A percentile compares a stretch with the other conserved stretches of the same genome.
These are phyloP conservation scores for Psilocybe subaeruginosa DNA, from an alignment of 768 basidiomycete species.

Conservation along the genomic window DNA sequence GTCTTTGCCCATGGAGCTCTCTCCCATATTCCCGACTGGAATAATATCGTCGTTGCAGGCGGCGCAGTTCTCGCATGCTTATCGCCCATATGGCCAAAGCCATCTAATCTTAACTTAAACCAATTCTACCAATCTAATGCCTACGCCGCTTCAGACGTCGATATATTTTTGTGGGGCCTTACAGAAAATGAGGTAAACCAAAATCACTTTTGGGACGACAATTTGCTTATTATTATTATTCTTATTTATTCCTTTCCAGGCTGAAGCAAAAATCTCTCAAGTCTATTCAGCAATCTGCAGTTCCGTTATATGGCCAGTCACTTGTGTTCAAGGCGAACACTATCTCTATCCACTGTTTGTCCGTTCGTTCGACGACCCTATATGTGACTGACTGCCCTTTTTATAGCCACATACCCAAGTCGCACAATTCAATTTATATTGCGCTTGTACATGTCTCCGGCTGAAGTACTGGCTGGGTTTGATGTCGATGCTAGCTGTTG, in stretches of 20 bases:
- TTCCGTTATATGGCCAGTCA: conserved; percentile 52
- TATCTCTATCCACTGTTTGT: conserved; percentile 48
- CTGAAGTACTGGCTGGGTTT: conserved; percentile 53
- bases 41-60: conserved; percentile 49
- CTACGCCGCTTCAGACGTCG: conserved; percentile 48
- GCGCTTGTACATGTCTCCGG: conserved; percentile 49
- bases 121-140: conserved; percentile 37
- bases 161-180: conserved; percentile 49
- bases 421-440: conserved; percentile 51
- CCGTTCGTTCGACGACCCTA: not conserved
- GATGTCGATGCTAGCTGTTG: conserved; percentile 52
- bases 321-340: conserved; percentile 51
- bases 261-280: conserved; percentile 43
- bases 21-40: conserved; percentile 43
- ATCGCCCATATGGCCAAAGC: conserved; percentile 24
- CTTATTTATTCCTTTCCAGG: conserved; percentile 22
- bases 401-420: not conserved
- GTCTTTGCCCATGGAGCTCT: conserved; percentile 50
- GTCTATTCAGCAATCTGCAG: conserved; percentile 50
- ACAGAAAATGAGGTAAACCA: conserved; percentile 18
- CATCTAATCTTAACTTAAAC: conserved; percentile 21
- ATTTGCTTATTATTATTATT: not conserved
- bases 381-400: not conserved
- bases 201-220: not conserved
- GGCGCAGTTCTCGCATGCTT: conserved; percentile 47